Evolutionary conservation across 345 rosid genomes (phyloP), one percentile per base, ranked within the genome.

Genomic region (Euphorbia pulcherrima): DNA sequence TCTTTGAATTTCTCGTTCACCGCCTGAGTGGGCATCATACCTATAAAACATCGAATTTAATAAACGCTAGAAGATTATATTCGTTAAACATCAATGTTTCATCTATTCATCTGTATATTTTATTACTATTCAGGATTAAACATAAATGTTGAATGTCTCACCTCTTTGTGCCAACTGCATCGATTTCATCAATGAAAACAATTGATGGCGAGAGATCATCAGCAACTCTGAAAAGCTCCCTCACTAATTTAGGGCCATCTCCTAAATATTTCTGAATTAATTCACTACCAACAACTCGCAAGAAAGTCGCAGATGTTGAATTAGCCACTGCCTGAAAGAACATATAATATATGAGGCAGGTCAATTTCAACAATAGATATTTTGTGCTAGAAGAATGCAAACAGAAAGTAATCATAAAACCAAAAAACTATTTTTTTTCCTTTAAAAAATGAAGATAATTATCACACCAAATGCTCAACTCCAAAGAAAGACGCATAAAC

Each of bases 141-240:
- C 10, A 24, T 23, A 46, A 64, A 12, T 60, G 57, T 48, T 57
- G 46, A 60, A 23, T 33, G 54, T 77, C 85, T 53, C 60, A 88
- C 99, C 99, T 83, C 79, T 92, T 92, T 46, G 97, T 92, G 73
- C 99, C 99, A 81, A 95, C 72, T 13, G 99, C 99, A 78, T 95
- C 99, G 54, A 95, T 95, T 74, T 95, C 99, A 77, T 92, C 97
- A 40, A 95, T 90, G 83, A 95, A 95, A 66, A 95, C 97, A 23
- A 95, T 90, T 41, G 97, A 88, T 61, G 99, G 97, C 35, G 97
- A 92, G 47, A 87, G 88, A 23, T 92, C 97, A 83, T 92, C 97
- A 2, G 97, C 97, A 74, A 92, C 99, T 73, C 97, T 83, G 74
- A 92, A 92, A 58, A 94, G 97, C 73, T 94, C 99, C 65, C 97